Evolutionary conservation across 2,329 filamentous ascomycete species (phyloP).

Genomic region (Colletotrichum higginsianum): DNA sequence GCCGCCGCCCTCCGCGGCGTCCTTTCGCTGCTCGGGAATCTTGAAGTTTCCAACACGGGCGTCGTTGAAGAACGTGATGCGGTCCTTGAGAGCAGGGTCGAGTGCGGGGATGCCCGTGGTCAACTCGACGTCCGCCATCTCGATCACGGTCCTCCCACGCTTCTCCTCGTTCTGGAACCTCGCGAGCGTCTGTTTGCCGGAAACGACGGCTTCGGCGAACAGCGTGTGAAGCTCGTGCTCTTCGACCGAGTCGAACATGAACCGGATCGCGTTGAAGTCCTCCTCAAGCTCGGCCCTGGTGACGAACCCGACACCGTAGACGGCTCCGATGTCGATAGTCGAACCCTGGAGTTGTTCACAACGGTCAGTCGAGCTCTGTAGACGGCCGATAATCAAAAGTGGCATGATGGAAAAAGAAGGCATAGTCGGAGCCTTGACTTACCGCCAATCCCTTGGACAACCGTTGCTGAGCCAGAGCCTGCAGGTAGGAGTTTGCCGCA

Average conservation of each 20-base stretch:
- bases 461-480: slow-evolving; percentile 53
- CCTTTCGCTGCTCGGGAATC: neutral
- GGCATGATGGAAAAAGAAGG: too few species aligned
- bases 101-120: slow-evolving; percentile 11
- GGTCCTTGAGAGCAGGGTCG: neutral
- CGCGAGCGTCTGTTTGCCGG: slow-evolving; percentile 43
- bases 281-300: slow-evolving; percentile 34
- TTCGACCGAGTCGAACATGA: slow-evolving; percentile 36
- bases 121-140: neutral
- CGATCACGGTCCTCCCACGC: too few species aligned
- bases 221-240: slow-evolving; percentile 55
- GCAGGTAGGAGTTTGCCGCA: slow-evolving; percentile 61
- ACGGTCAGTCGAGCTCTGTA: too few species aligned
- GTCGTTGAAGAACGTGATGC: slow-evolving; percentile 9
- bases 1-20: neutral
- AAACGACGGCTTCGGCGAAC: slow-evolving; percentile 59
- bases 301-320: slow-evolving; percentile 61
- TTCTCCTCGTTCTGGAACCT: too few species aligned
- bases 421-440: too few species aligned
- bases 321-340: slow-evolving; percentile 54
- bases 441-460: slow-evolving; percentile 52
- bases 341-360: slow-evolving; percentile 40
- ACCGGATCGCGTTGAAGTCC: slow-evolving; percentile 28
- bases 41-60: slow-evolving; percentile 15
- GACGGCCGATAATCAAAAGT: too few species aligned